These are phyloP conservation scores for Fusarium nodosum DNA, from an alignment of 2,329 filamentous ascomycete species.

Conservation along the genomic window DNA sequence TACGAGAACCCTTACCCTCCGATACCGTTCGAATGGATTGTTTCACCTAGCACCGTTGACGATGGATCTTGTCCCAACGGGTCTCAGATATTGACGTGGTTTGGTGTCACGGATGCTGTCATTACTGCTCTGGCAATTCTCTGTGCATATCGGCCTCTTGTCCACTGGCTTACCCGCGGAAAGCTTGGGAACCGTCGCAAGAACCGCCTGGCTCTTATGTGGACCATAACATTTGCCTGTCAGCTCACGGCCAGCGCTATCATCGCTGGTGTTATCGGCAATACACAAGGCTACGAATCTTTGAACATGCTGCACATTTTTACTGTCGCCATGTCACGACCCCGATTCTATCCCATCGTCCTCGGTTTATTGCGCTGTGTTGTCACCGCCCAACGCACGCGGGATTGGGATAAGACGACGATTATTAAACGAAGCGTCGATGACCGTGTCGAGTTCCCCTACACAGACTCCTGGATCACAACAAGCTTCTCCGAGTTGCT, in stretches of 20 bases:
- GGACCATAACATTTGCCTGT: slow-evolving; percentile 34
- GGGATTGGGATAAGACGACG: slow-evolving; percentile 40
- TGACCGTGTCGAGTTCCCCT: slow-evolving; percentile 46
- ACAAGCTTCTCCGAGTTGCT: slow-evolving; percentile 37
- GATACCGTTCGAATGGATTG: slow-evolving; percentile 46
- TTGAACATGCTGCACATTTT: slow-evolving; percentile 47
- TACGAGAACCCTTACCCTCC: slow-evolving; percentile 34
- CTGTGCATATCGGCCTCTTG: slow-evolving; percentile 37
- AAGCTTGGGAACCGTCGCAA: slow-evolving; percentile 34
- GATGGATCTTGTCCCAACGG: slow-evolving; percentile 30
- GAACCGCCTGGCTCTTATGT: slow-evolving; percentile 25
- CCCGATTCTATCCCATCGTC: slow-evolving; percentile 41
- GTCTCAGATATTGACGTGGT: slow-evolving; percentile 31
- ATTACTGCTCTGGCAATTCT: slow-evolving; percentile 30
- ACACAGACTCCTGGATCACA: slow-evolving; percentile 44
- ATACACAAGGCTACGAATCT: slow-evolving; percentile 36
- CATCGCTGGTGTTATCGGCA: slow-evolving; percentile 42
- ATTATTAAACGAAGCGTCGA: slow-evolving; percentile 37
- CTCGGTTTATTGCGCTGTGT: slow-evolving; percentile 41
- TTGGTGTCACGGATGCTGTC: slow-evolving; percentile 42
- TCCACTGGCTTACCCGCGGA: slow-evolving; percentile 36
- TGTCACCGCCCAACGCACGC: slow-evolving; percentile 18
- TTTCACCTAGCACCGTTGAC: too few species aligned
- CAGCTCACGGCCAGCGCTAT: slow-evolving; percentile 42
- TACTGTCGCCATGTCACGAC: slow-evolving; percentile 41